Base-by-base conservation (phyloP, 140 eudicot genomes). In the Anethum foeniculum region DNA sequence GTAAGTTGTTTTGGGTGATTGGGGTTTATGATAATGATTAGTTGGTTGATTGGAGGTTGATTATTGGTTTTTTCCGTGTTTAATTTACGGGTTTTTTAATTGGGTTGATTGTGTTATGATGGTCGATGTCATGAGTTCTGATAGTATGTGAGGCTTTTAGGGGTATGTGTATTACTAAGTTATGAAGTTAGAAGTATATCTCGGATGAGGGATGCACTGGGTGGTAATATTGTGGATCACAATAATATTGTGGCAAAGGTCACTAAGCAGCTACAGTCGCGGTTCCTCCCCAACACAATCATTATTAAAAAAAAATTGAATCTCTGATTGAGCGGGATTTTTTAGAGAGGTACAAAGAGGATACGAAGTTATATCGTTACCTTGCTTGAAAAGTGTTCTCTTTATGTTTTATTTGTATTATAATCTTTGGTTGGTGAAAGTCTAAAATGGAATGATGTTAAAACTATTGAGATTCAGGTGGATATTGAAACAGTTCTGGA, bases 271-370 rank as follows among this genome's bases (percentile, higher is more conserved):
- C 81, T 90, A 60, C 93, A 90, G 80, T 87, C 93, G 44, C 83
- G 93, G 38, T 90, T 90, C 81, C 41, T 90, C 77, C 85, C 93
- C 0, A 90, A 90, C 56, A 91, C 91, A 11, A 81, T 86, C 9
- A 86, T 87, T 28, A 90, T 87, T 46, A 90, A 90, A 90, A 90
- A 68, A 51, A 91, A 69, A 87, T 87, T 21, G 90, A 90, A 80
- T 87, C 91, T 32, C 87, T 90, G 25, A 90, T 90, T 8, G 91
- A 90, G 81, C 78, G 93, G 81, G 93, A 89, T 71, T 89, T 87
- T 77, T 84, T 90, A 79, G 93, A 87, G 83, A 87, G 93, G 86
- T 91, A 87, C 41, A 81, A 84, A 73, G 86, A 51, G 7, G 93
- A 90, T 77, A 82, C 88, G 78, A 82, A 84, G 84, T 79, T 87